Conservation (phyloP, 208 protist species). For the Angomonas deanei region DNA sequence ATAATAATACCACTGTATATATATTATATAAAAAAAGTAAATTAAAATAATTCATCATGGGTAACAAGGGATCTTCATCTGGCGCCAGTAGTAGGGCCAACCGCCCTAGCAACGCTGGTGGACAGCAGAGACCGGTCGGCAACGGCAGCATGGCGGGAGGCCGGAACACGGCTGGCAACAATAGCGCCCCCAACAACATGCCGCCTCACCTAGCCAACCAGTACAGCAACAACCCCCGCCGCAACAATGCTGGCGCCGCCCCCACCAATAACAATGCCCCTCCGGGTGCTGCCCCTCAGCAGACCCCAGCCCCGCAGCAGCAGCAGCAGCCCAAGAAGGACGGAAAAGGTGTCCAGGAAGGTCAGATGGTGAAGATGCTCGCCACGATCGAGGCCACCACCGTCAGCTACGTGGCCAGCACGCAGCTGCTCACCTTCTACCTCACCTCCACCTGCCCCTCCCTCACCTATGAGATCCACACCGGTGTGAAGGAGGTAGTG, state of each 20-base stretch:
- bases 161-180: slow-evolving; percentile 3
- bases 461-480: slow-evolving; percentile 88
- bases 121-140: not conserved
- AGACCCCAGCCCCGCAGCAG: not conserved
- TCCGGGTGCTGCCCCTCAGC: too few species aligned
- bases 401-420: slow-evolving; percentile 57
- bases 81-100: not conserved
- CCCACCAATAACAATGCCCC: slow-evolving; percentile 13
- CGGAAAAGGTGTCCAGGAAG: slow-evolving; percentile 76
- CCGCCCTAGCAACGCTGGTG: not conserved
- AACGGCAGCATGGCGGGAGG: not conserved
- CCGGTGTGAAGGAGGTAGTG: slow-evolving; percentile 84
- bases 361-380: slow-evolving; percentile 89
- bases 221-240: slow-evolving; percentile 44
- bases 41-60: slow-evolving; percentile 5
- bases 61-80: slow-evolving; percentile 10
- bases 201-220: slow-evolving; percentile 65
- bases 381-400: slow-evolving; percentile 84
- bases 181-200: slow-evolving; percentile 38
- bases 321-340: slow-evolving; percentile 31
- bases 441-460: slow-evolving; percentile 63
- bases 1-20: not conserved
- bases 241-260: slow-evolving; percentile 15
- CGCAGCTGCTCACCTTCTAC: slow-evolving; percentile 71
- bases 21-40: slow-evolving; percentile 6